Base-by-base conservation (phyloP, 1,139 yeast species). In the Lodderomyces parapsilosis region DNA sequence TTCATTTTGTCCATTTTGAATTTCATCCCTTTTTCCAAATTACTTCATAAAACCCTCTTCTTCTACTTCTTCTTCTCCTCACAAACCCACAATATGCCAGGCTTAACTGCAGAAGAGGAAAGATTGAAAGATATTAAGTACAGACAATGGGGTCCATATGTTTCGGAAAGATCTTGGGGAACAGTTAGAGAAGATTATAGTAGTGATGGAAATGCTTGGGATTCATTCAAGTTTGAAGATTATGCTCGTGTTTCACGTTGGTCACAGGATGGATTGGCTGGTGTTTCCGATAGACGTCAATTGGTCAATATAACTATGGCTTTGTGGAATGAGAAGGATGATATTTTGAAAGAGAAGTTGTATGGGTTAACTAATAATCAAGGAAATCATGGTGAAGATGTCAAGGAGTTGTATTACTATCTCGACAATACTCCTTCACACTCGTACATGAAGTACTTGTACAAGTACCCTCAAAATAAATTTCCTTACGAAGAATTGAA, bases 251-350 rank as follows among this genome's bases (percentile, higher is more conserved):
- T 88, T 14, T 91, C 87, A 60, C 75, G 98, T 43, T 91, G 98
- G 98, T 96, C 96, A 39, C 98, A 91, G 63, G 98, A 91, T 60
- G 98, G 98, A 3, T 71, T 91, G 54, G 96, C 95, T 8, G 98
- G 98, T 43, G 86, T 89, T 17, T 79, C 88, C 47, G 98, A 91
- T 60, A 81, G 88, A 52, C 91, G 88, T 56, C 96, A 88, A 60
- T 65, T 79, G 56, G 70, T 88, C 43, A 86, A 95, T 60, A 65
- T 88, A 51, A 78, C 89, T 30, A 74, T 90, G 71, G 96, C 91
- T 1, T 72, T 91, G 49, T 91, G 98, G 98, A 91, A 91, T 66
- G 96, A 86, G 48, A 74, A 88, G 55, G 98, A 91, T 63, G 84
- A 80, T 34, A 79, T 90, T 52, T 74, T 91, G 60, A 91, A 91